Base-by-base conservation (phyloP, 2,329 filamentous ascomycete genomes). In the Byssothecium circinans region DNA sequence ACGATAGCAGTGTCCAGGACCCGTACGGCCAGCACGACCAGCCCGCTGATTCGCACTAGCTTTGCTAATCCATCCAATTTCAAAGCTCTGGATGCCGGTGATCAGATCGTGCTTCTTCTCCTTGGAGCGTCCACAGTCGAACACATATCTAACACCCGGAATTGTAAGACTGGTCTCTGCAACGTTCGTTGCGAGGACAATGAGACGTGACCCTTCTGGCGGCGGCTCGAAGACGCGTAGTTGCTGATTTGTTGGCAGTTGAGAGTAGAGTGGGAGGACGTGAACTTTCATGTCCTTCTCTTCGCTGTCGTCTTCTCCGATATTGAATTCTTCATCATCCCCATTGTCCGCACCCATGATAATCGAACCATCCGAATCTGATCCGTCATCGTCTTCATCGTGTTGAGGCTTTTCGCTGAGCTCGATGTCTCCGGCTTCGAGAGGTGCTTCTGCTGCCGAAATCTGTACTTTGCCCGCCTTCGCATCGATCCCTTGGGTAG, bases 161-260 rank as follows among this genome's bases (percentile, higher is more conserved):
- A 99, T 99, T 0, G 94, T 99, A 67, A 99, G 80, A 81, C 89
- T 95, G 0, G 94, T 99, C 72, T 99, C 94, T 0, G 94, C 94
- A 36, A 99, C 90, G 70, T 99, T 99, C 35, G 94, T 99, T 0
- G 94, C 91, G 33, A 99, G 75, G 3, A 99, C 87, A 42, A 99
- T 88, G 19, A 94, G 81, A 8, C 94, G 84, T 8, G 88, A 88
- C 14, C 88, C 88, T 45, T 91, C 87, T 0, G 92, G 91, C 0
- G 89, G 83, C 0, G 86, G 79, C 54, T 96, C 87, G 61, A 99
- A 99, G 8, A 99, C 90, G 49, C 84, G 84, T 66, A 96, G 81
- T 72, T 99, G 94, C 62, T 97, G 91, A 57, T 85, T 87, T 2
- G 91, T 95, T 0, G 92, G 89, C 1, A 99, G 77, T 43, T 96